Evolutionary conservation across 257 asterid species (phyloP), one percentile per base, ranked within the genome.

Genomic region (Nicotiana noctiflora): DNA sequence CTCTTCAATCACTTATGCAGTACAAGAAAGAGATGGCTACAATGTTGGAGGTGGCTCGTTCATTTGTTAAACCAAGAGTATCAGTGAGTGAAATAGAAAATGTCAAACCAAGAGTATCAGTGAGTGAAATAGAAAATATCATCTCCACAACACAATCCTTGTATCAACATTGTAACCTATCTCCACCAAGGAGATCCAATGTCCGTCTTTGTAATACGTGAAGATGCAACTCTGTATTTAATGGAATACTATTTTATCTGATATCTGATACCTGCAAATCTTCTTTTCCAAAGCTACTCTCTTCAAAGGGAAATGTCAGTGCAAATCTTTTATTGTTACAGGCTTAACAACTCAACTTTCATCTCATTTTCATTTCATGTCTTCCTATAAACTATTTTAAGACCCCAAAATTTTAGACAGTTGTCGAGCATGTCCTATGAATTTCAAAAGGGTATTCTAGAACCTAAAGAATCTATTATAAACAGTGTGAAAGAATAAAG

Each of bases 1-100:
- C 31, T 23, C 64, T 10, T 23, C 56, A 27, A 31, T 27, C 63
- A 80, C 83, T 61, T 32, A 18, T 83, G 87, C 94, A 95, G 99
- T 91, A 93, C 34, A 95, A 88, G 89, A 95, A 92, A 88, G 94
- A 89, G 86, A 92, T 91, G 89, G 94, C 87, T 60, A 80, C 84
- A 67, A 91, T 81, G 88, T 82, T 93, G 85, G 97, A 92, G 15
- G 92, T 92, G 51, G 97, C 97, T 53, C 90, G 92, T 19, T 85
- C 92, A 13, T 86, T 87, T 81, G 88, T 90, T 62, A 86, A 87
- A 46, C 87, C 91, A 9, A 89, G 90, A 90, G 81, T 76, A 8
- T 29, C 83, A 60, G 80, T 82, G n/a, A 61, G 81, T 79, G 86
- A 82, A 86, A 86, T 40, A 77, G 87, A 81, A 85, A 82, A 74